Conservation (phyloP, 495 filamentous ascomycete genomes). For the Pseudevernia furfuracea region DNA sequence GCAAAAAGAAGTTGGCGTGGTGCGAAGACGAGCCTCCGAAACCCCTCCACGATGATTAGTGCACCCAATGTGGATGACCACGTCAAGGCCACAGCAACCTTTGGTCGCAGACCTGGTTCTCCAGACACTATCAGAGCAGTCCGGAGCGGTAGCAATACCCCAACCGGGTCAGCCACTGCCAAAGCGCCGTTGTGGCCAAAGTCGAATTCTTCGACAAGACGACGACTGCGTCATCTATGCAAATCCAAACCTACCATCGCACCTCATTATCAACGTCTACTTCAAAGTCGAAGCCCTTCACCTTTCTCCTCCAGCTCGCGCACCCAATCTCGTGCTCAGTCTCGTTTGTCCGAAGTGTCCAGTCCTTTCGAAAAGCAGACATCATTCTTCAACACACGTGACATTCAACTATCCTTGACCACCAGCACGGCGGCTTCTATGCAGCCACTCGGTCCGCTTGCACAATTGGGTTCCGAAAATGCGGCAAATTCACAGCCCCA, state of each 20-base stretch:
- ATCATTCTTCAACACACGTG: conserved; percentile 56
- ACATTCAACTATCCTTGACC: conserved; percentile 77
- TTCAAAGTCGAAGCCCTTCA: conserved; percentile 67
- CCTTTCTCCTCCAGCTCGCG: conserved; percentile 45
- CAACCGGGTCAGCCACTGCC: conserved; percentile 38
- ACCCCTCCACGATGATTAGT: conserved; percentile 16
- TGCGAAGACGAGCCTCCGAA: conserved; percentile 29
- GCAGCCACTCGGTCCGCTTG: conserved; percentile 63
- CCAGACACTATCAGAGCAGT: conserved; percentile 36
- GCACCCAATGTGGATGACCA: conserved; percentile 5
- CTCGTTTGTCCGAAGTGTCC: conserved; percentile 27
- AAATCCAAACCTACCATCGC: conserved; percentile 62
- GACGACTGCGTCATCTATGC: conserved; percentile 75
- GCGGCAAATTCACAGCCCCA: conserved; percentile 20
- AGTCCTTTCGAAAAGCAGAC: conserved; percentile 28
- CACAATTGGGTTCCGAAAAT: conserved; percentile 45
- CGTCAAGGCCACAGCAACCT: neutral
- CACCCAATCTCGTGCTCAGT: conserved; percentile 25
- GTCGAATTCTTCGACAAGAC: conserved; percentile 70
- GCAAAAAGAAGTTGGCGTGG: conserved; percentile 77
- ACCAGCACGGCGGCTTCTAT: conserved; percentile 74
- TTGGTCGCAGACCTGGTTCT: conserved; percentile 23
- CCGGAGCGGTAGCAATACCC: conserved; percentile 60
- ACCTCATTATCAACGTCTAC: conserved; percentile 60
- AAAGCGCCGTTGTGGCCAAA: conserved; percentile 60